Conservation (phyloP, 1,284 basidiomycete genomes). For the Moesziomyces sp. region DNA sequence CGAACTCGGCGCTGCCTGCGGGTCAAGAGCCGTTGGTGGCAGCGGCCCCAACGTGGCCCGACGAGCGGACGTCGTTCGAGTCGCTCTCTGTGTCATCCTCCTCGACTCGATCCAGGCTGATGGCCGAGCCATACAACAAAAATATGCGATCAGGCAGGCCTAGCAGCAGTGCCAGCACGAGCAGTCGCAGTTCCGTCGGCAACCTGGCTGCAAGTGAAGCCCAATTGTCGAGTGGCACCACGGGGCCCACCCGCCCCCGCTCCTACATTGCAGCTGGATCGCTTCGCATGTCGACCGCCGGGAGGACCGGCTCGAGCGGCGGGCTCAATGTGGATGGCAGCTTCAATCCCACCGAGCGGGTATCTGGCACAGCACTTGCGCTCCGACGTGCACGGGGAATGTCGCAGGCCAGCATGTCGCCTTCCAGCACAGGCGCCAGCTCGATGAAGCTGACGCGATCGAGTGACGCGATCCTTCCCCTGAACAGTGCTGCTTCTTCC, state of each 20-base stretch:
- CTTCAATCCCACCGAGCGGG: not conserved
- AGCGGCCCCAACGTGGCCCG: not conserved
- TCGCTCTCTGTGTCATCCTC: slow-evolving; percentile 13
- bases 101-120: slow-evolving; percentile 18
- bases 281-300: slow-evolving; percentile 19
- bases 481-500: not conserved
- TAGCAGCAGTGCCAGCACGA: slow-evolving; percentile 29
- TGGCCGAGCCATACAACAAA: slow-evolving; percentile 38
- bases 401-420: slow-evolving; percentile 14
- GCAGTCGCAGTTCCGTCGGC: slow-evolving; percentile 23
- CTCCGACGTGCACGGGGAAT: slow-evolving; percentile 22
- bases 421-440: slow-evolving; percentile 3
- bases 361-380: slow-evolving; percentile 14
- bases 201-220: slow-evolving; percentile 6
- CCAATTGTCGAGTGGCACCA: slow-evolving; percentile 4
- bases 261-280: slow-evolving; percentile 19
- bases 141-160: slow-evolving; percentile 24
- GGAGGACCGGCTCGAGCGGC: slow-evolving; percentile 7
- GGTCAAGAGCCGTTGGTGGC: not conserved
- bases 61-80: slow-evolving; percentile 11
- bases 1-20: not conserved
- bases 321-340: not conserved
- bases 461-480: slow-evolving; percentile 8
- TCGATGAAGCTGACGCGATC: slow-evolving; percentile 27
- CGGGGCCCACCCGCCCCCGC: slow-evolving; percentile 21